Evolutionary conservation across 257 asterid species (phyloP), one percentile per base, ranked within the genome.

Genomic region (Mitragyna speciosa): DNA sequence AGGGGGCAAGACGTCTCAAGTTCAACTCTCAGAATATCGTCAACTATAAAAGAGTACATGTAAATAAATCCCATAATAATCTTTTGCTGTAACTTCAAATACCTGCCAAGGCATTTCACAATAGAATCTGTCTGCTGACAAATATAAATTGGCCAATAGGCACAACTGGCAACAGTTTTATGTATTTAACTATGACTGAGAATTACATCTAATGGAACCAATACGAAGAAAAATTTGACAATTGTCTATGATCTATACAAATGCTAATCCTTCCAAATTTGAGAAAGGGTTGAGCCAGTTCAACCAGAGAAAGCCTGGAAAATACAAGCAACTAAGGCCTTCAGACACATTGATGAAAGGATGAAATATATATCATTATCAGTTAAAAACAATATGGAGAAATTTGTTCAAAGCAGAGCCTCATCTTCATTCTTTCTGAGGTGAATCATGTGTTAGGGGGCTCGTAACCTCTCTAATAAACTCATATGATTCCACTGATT

Each of bases 21-120:
- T 92, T 91, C 94, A 90, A 91, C 89, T 89, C 92, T 89, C 89
- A 90, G 88, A 90, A 89, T 89, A 92, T n/a, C n/a, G n/a, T n/a
- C n/a, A n/a, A n/a, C n/a, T n/a, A n/a, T n/a, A n/a, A n/a, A n/a
- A n/a, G n/a, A n/a, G n/a, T n/a, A n/a, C n/a, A n/a, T n/a, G n/a
- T n/a, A n/a, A n/a, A n/a, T n/a, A n/a, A n/a, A n/a, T n/a, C 64
- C 12, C 6, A 22, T 2, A 58, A 58, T 58, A 7, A 22, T 7
- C 28, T 20, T 58, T 58, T 58, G 26, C 1, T 58, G 64, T 11
- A 58, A 20, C 28, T 58, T 20, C 64, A 6, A 22, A 16, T 4
- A 58, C 28, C 7, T 58, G 26, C 64, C 28, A 58, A 58, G 64
- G 64, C 64, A 58, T 58, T 58, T 58, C 64, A 58, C 28, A 58